These are phyloP conservation scores for Colletotrichum chlorophyti DNA, from an alignment of 2,329 filamentous ascomycete species.

Conservation along the genomic window DNA sequence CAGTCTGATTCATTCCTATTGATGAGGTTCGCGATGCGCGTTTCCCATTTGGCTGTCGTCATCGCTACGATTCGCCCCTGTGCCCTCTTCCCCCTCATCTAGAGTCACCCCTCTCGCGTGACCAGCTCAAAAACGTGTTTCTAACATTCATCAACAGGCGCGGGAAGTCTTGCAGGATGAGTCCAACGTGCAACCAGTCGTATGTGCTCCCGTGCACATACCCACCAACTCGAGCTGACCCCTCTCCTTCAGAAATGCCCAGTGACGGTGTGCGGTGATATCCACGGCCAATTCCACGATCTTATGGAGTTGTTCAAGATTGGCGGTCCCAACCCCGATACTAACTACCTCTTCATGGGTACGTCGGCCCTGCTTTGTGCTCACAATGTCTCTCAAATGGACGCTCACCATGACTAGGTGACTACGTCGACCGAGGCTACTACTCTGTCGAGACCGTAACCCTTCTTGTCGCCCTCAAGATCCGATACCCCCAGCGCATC, in stretches of 20 bases:
- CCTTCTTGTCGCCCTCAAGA: constrained; percentile 94
- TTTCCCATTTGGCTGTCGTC: neutral
- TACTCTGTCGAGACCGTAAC: constrained; percentile 99
- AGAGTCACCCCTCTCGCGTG: constrained; percentile 38
- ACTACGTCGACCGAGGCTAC: constrained; percentile 98
- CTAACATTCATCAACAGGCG: constrained; percentile 65
- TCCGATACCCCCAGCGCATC: constrained; percentile 96
- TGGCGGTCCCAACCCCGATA: constrained; percentile 95
- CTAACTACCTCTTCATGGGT: constrained; percentile 99
- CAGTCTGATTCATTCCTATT: constrained; percentile 38
- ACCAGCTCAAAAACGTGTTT: constrained; percentile 32
- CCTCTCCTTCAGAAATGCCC: constrained; percentile 80
- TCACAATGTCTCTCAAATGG: constrained; percentile 10
- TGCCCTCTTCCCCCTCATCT: constrained; percentile 24
- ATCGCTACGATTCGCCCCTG: constrained; percentile 14
- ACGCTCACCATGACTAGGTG: constrained; percentile 62
- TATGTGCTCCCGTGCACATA: constrained; percentile 54
- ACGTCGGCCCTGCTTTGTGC: constrained; percentile 39
- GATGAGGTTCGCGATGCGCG: constrained; percentile 5
- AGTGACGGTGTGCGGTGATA: constrained; percentile 98
- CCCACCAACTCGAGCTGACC: constrained; percentile 36
- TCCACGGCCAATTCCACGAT: constrained; percentile 98
- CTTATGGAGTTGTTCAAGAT: constrained; percentile 99
- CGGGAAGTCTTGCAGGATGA: constrained; percentile 96
- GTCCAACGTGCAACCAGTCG: constrained; percentile 98